phyloP scores from a whole-genome alignment of 2,329 filamentous ascomycete species.

The Aspergillus sp. region DNA sequence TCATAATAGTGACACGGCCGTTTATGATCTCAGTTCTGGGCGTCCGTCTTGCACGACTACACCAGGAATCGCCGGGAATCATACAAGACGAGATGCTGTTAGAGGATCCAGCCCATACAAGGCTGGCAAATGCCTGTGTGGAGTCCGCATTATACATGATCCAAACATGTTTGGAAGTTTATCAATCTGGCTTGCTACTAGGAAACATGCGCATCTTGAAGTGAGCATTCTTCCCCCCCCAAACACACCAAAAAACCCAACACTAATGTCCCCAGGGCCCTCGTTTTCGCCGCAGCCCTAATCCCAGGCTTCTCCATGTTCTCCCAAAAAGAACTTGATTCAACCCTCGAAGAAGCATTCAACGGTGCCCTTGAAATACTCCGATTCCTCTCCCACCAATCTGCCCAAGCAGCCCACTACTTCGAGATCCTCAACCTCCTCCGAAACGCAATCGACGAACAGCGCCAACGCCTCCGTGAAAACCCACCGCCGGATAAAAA shows the following conservation, averaged over 20 bases:
- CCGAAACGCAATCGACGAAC: slow-evolving; percentile 46
- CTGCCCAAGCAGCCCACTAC: slow-evolving; percentile 59
- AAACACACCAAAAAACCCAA: neutral
- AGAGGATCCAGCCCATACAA: slow-evolving; percentile 31
- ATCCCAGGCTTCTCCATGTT: slow-evolving; percentile 60
- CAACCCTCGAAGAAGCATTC: slow-evolving; percentile 46
- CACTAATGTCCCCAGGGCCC: slow-evolving; percentile 39
- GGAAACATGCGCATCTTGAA: slow-evolving; percentile 62
- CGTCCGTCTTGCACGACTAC: slow-evolving; percentile 31
- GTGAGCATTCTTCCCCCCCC: slow-evolving; percentile 35
- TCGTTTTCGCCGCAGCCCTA: slow-evolving; percentile 58
- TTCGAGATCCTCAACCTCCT: slow-evolving; percentile 55
- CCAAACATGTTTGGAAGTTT: slow-evolving; percentile 54
- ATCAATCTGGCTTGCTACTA: slow-evolving; percentile 46
- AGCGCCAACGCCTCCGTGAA: slow-evolving; percentile 34
- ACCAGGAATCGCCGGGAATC: slow-evolving; percentile 25
- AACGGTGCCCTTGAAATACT: slow-evolving; percentile 53
- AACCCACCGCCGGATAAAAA: slow-evolving; percentile 30
- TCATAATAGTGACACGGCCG: slow-evolving; percentile 58
- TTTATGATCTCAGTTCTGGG: slow-evolving; percentile 54
- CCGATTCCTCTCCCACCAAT: slow-evolving; percentile 48
- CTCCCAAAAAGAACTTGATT: slow-evolving; percentile 47
- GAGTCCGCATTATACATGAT: slow-evolving; percentile 58
- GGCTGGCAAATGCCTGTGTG: slow-evolving; percentile 54
- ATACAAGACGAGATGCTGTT: slow-evolving; percentile 13